Base-by-base conservation (phyloP, 2,329 filamentous ascomycete genomes). In the Hypoxylon sp. region DNA sequence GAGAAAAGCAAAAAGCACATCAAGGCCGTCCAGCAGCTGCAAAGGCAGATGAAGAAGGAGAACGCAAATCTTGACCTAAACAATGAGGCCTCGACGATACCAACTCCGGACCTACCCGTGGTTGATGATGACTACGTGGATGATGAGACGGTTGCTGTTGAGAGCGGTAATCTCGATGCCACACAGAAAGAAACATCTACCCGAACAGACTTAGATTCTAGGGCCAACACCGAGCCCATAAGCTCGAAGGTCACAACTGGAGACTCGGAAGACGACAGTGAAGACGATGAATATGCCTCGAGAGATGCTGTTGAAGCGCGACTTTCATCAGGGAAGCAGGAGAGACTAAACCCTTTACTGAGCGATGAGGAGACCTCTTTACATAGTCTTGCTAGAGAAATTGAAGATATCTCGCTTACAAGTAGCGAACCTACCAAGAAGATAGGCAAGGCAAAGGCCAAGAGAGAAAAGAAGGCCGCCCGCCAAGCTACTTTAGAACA, bases 1-100 rank as follows among this genome's bases (percentile, higher is more conserved):
- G 94, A 98, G 81, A 93, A 91, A 81, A 98, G 95, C 84, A 99
- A 97, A 79, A 99, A 98, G 80, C 96, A 99, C 75, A 80, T 90
- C 67, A 98, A 97, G 77, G 91, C 93, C 2, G 86, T 98, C 5
- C 90, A 94, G 72, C 88, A 94, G 67, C 80, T 99, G 41, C 89
- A 89, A 74, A 86, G 88, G 74, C 90, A 96, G 77, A 97, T 99
- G 94, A 88, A 86, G 73, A 89, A 90, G 73, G 92, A 99, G 75
- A 91, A 94, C 74, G 83, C 84, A 50, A 84, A 89, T 52, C 78
- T 93, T 7, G 80, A 86, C 45, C 75, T 90, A 3, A 77, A 81
- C 56, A 68, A 73, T 1, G 68, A 69, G 9, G 38, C 36, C n/a
- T 38, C 58, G 2, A 30, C 58, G 4, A 41, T 46, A 6, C 48